These are phyloP conservation scores for Boletus reticuloceps DNA, from an alignment of 768 basidiomycete species.

Conservation along the genomic window DNA sequence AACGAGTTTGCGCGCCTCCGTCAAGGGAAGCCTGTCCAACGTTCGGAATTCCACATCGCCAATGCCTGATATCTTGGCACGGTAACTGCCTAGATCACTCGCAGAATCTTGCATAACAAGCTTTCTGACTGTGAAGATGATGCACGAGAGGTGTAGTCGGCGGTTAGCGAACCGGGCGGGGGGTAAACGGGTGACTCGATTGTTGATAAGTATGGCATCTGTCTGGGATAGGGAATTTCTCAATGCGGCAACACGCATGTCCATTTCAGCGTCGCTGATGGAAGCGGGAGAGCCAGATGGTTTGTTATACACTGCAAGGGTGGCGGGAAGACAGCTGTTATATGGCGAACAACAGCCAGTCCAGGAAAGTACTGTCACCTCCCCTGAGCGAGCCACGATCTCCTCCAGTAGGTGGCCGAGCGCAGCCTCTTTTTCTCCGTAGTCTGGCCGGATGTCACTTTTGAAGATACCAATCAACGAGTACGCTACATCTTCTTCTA, in stretches of 20 bases:
- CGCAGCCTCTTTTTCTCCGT: slow-evolving; percentile 2
- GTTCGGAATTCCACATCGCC: slow-evolving; percentile 1
- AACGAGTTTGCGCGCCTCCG: background rate
- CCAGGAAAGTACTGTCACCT: slow-evolving; percentile 5
- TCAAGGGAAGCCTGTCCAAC: background rate
- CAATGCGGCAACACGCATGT: background rate
- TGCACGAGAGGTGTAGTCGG: background rate
- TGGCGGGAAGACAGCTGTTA: slow-evolving; percentile 7
- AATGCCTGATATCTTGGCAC: background rate
- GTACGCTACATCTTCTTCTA: slow-evolving; percentile 7
- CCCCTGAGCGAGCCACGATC: slow-evolving; percentile 2
- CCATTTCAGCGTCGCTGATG: background rate
- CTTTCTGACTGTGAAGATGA: background rate
- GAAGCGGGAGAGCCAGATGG: background rate
- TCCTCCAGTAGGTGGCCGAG: slow-evolving; percentile 7
- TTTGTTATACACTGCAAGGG: background rate
- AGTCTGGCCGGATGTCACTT: slow-evolving; percentile 5
- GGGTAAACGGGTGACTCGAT: background rate
- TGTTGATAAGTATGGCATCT: background rate
- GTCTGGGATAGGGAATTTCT: background rate
- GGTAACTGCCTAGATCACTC: background rate
- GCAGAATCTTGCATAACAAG: background rate
- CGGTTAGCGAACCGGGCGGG: background rate
- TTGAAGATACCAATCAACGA: background rate
- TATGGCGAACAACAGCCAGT: slow-evolving; percentile 1